These are phyloP conservation scores for Jaapia argillacea DNA, from an alignment of 768 basidiomycete species.

Conservation along the genomic window DNA sequence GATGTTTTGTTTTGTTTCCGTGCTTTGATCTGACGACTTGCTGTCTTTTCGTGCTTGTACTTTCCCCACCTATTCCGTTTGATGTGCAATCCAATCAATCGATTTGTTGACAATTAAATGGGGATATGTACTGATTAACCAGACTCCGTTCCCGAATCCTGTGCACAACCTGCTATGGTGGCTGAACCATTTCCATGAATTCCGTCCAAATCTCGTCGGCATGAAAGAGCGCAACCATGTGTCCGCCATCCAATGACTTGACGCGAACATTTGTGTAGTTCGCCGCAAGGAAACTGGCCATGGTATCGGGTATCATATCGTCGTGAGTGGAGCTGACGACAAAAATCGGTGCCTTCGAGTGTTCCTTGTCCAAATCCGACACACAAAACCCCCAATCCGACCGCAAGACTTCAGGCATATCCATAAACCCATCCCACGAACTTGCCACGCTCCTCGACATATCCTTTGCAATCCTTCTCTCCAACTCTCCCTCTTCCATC, in stretches of 20 bases:
- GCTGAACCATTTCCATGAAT: not conserved
- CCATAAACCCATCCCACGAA: not conserved
- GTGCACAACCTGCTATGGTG: too few species aligned
- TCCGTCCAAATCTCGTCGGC: not conserved
- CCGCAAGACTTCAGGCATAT: not conserved
- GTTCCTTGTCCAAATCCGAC: too few species aligned
- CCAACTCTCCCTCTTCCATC: too few species aligned
- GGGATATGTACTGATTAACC: not conserved
- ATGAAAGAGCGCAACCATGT: not conserved
- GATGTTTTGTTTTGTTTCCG: conserved; percentile 5
- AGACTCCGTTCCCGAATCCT: not conserved
- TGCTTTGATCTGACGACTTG: conserved; percentile 6
- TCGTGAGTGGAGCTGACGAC: too few species aligned
- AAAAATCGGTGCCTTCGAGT: too few species aligned
- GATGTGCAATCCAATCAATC: too few species aligned
- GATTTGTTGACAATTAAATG: too few species aligned
- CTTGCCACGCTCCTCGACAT: not conserved
- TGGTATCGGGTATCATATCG: too few species aligned
- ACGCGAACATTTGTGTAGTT: too few species aligned
- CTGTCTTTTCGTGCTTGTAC: not conserved
- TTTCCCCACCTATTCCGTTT: not conserved
- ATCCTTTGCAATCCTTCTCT: not conserved
- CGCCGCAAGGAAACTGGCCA: too few species aligned
- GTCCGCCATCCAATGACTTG: not conserved
- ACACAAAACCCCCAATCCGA: not conserved